Percentiles rank a stretch among this genome's conserved stretches.
Conservation (phyloP, 441 rosid genomes). For the Sinapis alba region DNA sequence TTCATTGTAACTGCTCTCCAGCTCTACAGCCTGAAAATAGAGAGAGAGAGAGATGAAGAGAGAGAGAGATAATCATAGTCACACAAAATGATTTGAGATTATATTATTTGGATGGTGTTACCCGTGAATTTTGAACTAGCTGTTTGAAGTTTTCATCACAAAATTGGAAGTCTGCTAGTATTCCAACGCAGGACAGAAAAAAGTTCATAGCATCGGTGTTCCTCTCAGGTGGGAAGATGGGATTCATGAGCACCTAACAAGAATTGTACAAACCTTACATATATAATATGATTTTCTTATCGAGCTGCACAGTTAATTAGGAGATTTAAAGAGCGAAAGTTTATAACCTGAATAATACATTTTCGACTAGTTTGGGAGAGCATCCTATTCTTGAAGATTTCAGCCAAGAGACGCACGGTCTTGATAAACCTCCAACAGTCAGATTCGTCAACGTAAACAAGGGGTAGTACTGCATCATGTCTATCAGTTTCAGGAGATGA, state of each 20-base stretch:
- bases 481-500: background rate
- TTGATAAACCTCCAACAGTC: conserved; percentile 11
- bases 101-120: conserved; percentile 2
- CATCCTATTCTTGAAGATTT: conserved; percentile 2
- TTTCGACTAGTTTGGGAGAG: conserved; percentile 5
- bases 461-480: too few relatives aligned
- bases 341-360: conserved; percentile 16
- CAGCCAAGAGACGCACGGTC: conserved; percentile 21
- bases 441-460: conserved; percentile 16
- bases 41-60: background rate
- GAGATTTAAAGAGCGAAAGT: background rate
- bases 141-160: conserved; percentile 13
- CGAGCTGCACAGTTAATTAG: background rate
- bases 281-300: background rate
- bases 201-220: conserved; percentile 11
- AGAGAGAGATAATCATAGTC: background rate
- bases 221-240: conserved; percentile 30
- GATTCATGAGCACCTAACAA: conserved; percentile 32
- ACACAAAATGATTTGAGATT: background rate
- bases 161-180: conserved; percentile 12
- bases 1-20: conserved; percentile 52
- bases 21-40: conserved; percentile 50
- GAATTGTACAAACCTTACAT: background rate
- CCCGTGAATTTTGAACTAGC: conserved; percentile 1
- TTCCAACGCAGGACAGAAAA: conserved; percentile 15